Percentiles rank a stretch among this genome's conserved stretches.
Conservation (phyloP, 192 early-diverging fungal species). For the Dispira parvispora region DNA sequence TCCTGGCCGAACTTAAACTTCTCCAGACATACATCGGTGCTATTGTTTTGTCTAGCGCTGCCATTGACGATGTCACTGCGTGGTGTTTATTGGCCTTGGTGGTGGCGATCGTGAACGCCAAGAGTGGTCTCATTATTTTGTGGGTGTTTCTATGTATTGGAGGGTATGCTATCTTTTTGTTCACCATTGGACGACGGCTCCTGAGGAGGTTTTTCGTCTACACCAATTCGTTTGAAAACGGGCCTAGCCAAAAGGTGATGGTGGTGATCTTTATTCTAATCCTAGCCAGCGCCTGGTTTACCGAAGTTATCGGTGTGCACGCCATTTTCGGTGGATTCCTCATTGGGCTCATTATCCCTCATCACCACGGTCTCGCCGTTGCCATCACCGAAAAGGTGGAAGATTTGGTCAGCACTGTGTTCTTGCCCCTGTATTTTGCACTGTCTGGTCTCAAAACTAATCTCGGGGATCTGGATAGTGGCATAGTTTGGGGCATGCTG, state of each 20-base stretch:
- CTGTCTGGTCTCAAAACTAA: conserved; percentile 84
- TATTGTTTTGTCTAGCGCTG: conserved; percentile 54
- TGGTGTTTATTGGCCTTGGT: conserved; percentile 76
- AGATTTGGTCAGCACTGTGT: conserved; percentile 68
- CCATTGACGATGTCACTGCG: conserved; percentile 73
- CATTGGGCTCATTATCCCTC: conserved; percentile 71
- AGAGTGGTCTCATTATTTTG: conserved; percentile 47
- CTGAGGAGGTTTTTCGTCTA: conserved; percentile 28
- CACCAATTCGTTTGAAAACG: conserved; percentile 33
- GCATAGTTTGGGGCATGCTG: conserved; percentile 55
- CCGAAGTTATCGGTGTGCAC: conserved; percentile 76
- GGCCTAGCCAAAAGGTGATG: conserved; percentile 39
- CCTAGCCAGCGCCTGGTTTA: conserved; percentile 59
- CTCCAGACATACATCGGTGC: conserved; percentile 63
- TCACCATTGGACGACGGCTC: conserved; percentile 47
- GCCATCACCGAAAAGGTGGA: conserved; percentile 85
- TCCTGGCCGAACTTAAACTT: conserved; percentile 75
- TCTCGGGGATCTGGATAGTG: conserved; percentile 53
- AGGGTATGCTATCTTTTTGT: conserved; percentile 52
- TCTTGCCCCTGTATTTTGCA: conserved; percentile 88
- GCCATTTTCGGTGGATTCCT: conserved; percentile 89
- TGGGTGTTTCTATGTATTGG: conserved; percentile 63
- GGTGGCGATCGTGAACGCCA: conserved; percentile 68
- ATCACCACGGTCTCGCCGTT: conserved; percentile 73
- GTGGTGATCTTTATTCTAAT: conserved; percentile 57